These are phyloP conservation scores for Rutidosis leptorrhynchoides DNA, from an alignment of 129 eudicot genomes.

Conservation along the genomic window DNA sequence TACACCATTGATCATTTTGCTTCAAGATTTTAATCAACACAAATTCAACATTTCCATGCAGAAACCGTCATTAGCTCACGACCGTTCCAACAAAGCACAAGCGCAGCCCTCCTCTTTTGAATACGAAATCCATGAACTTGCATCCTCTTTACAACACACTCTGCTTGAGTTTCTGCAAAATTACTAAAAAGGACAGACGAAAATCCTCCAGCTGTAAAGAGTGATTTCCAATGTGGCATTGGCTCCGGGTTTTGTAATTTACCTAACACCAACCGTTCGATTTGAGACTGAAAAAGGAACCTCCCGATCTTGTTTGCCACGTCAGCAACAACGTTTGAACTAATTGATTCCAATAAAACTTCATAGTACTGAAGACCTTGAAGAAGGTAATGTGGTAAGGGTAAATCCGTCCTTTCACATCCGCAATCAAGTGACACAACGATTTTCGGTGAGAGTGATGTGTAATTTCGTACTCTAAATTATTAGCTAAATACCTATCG, in stretches of 20 bases:
- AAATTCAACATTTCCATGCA: conserved; percentile 60
- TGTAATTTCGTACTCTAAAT: too few species aligned
- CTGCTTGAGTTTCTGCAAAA: conserved; percentile 60
- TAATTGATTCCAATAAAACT: conserved; percentile 45
- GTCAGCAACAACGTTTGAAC: conserved; percentile 42
- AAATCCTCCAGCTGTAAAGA: conserved; percentile 48
- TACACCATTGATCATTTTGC: conserved; percentile 31
- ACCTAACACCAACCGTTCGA: conserved; percentile 49
- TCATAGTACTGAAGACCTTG: conserved; percentile 58
- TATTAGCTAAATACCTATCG: too few species aligned
- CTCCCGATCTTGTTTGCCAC: conserved; percentile 47
- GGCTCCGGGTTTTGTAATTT: conserved; percentile 42
- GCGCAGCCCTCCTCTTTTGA: conserved; percentile 49
- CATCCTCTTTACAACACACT: conserved; percentile 45
- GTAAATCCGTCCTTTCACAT: conserved; percentile 57
- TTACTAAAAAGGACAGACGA: conserved; percentile 43
- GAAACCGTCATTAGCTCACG: conserved; percentile 53
- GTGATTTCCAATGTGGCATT: conserved; percentile 53
- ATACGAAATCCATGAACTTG: conserved; percentile 58
- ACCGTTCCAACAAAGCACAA: conserved; percentile 61
- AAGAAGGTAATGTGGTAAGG: conserved; percentile 48
- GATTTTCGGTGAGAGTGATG: conserved; percentile 46
- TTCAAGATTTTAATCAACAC: conserved; percentile 20
- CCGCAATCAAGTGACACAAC: conserved; percentile 53
- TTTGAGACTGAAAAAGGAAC: conserved; percentile 53